phyloP scores from a whole-genome alignment of 192 early-diverging fungal species.

The Dispira parvispora region DNA sequence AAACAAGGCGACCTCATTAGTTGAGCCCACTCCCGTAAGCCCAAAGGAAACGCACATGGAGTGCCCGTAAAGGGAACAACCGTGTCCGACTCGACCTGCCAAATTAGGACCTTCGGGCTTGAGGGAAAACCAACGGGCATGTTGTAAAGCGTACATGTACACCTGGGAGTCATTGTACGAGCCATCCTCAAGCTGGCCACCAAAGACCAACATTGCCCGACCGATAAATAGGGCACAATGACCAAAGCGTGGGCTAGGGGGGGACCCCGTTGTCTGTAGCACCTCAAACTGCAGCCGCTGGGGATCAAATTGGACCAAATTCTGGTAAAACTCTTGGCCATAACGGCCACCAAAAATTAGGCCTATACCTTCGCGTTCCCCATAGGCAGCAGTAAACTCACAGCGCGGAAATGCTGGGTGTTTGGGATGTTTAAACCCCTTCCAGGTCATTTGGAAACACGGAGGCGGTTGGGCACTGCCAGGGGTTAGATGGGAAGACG shows the following conservation, averaged over 20 bases:
- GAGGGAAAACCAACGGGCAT: neutral
- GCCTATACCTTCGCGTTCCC: constrained; percentile 14
- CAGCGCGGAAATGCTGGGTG: constrained; percentile 20
- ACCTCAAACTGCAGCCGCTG: neutral
- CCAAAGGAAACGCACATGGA: constrained; percentile 10
- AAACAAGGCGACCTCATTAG: constrained; percentile 6
- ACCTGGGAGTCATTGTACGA: constrained; percentile 21
- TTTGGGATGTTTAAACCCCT: constrained; percentile 8
- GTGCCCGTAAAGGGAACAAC: constrained; percentile 8
- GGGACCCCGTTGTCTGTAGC: constrained; percentile 14
- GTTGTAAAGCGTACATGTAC: constrained; percentile 7
- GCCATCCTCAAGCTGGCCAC: constrained; percentile 21
- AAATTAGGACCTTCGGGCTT: neutral
- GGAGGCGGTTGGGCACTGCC: too few species aligned
- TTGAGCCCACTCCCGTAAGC: neutral
- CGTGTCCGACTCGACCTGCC: neutral
- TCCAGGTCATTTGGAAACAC: neutral
- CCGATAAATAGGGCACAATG: constrained; percentile 29
- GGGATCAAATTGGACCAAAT: constrained; percentile 24
- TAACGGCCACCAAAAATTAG: constrained; percentile 29
- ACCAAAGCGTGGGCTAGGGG: constrained; percentile 24
- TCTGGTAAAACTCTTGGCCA: constrained; percentile 19
- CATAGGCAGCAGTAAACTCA: constrained; percentile 25
- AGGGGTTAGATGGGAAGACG: too few species aligned
- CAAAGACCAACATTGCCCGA: constrained; percentile 35